Evolutionary conservation across 176 grass and related monocot species (phyloP).

Genomic region (Leersia perrieri): DNA sequence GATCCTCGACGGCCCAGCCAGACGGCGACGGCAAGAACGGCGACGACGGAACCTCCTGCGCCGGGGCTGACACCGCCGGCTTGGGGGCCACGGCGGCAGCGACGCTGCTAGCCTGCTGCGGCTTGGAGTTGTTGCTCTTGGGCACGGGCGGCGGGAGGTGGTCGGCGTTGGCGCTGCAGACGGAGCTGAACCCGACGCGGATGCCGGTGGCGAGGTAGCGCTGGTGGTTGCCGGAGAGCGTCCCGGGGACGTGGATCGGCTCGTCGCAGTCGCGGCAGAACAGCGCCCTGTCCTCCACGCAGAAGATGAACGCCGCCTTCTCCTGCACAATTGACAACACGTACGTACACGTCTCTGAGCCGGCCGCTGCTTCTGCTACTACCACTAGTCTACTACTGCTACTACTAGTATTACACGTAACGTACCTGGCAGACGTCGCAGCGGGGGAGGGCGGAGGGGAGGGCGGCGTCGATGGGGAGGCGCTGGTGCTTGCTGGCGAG

Average conservation of each 20-base stretch:
- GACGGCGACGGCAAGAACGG: constrained; percentile 37
- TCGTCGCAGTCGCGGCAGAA: constrained; percentile 98
- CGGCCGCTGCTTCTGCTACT: neutral
- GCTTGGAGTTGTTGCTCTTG: constrained; percentile 18
- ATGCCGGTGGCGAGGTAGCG: constrained; percentile 88
- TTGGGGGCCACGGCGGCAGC: neutral
- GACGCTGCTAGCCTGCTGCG: neutral
- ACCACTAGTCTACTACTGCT: neutral
- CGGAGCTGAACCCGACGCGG: constrained; percentile 62
- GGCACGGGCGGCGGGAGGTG: constrained; percentile 25
- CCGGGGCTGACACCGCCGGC: neutral
- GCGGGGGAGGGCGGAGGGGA: constrained; percentile 37
- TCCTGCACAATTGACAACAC: constrained; percentile 65
- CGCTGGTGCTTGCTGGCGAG: constrained; percentile 82
- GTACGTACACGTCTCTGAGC: neutral
- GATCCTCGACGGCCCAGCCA: constrained; percentile 79
- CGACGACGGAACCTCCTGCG: constrained; percentile 49
- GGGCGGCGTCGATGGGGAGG: constrained; percentile 42
- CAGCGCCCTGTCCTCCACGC: constrained; percentile 94
- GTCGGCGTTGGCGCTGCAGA: constrained; percentile 31
- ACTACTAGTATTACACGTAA: neutral
- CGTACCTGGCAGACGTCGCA: constrained; percentile 78
- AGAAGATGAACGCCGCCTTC: constrained; percentile 97
- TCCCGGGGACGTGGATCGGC: constrained; percentile 79
- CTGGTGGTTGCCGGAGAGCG: constrained; percentile 82